phyloP scores from a whole-genome alignment of 2,329 filamentous ascomycete species.

The Botryosphaeria dothidea region DNA sequence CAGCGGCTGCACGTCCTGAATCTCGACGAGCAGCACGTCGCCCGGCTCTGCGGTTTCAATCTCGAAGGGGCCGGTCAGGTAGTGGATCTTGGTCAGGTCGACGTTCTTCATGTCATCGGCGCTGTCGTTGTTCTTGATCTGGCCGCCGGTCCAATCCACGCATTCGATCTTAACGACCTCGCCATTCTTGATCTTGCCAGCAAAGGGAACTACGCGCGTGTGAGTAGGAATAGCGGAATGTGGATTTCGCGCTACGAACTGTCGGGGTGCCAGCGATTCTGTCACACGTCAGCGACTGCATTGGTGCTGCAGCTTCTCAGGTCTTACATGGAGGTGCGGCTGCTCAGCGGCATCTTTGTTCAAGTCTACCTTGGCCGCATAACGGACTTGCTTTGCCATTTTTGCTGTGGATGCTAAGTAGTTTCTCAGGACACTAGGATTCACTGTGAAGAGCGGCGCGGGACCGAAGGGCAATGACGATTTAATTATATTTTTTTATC shows the following conservation, averaged over 20 bases:
- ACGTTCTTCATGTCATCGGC: slow-evolving; percentile 87
- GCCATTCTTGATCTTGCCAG: slow-evolving; percentile 72
- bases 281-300: slow-evolving; percentile 18
- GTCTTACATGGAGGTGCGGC: slow-evolving; percentile 66
- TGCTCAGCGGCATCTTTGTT: slow-evolving; percentile 72
- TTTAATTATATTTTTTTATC: slow-evolving; percentile 11
- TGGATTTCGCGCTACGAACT: slow-evolving; percentile 52
- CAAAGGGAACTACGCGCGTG: slow-evolving; percentile 65
- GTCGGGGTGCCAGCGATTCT: slow-evolving; percentile 95
- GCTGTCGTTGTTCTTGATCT: slow-evolving; percentile 84
- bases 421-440: background rate
- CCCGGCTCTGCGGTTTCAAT: slow-evolving; percentile 82
- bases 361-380: slow-evolving; percentile 71
- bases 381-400: slow-evolving; percentile 64
- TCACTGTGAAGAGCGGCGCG: background rate
- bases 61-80: slow-evolving; percentile 86
- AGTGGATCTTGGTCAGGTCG: slow-evolving; percentile 82
- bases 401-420: background rate
- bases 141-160: slow-evolving; percentile 72
- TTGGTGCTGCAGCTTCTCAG: background rate
- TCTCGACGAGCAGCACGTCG: slow-evolving; percentile 82
- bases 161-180: slow-evolving; percentile 95
- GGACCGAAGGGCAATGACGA: background rate
- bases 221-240: background rate
- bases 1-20: slow-evolving; percentile 89